Evolutionary conservation across 257 asterid species (phyloP), one percentile per base, ranked within the genome.

Genomic region (Cinchona pubescens): DNA sequence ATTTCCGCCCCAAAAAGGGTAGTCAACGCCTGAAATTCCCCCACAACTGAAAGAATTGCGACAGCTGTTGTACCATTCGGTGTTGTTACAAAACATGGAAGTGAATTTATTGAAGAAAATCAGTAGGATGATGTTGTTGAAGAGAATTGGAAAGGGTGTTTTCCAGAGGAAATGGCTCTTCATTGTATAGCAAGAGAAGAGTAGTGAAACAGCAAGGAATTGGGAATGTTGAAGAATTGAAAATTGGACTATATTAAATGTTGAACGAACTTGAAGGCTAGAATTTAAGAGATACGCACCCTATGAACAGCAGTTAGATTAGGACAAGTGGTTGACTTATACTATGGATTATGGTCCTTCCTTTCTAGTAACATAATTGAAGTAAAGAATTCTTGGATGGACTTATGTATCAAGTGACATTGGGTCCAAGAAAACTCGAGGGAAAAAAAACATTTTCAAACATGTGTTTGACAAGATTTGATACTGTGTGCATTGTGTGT

Each of bases 1-100:
- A 66, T 72, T 64, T 45, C 83, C 82, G 56, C 92, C 93, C 79
- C 87, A 87, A 72, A 88, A 88, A 5, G 93, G 96, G 78, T 83
- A 90, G 35, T 63, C 83, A 37, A 83, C 63, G 19, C 79, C 80
- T 13, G 79, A 34, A 82, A 87, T 66, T 14, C 55, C 67, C 7
- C 92, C 94, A 68, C 94, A 90, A 75, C 46, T 75, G 86, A 85
- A 87, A 10, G 35, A 49, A 51, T 56, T 73, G 55, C 77, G 78
- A 32, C 96, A 88, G 32, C 60, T 81, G 0, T 69, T 56, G 82
- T 77, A 83, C 68, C 42, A 64, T 8, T 72, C 46, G 1, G 74
- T 77, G 16, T 64, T 53, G 49, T 64, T 48, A 19, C 73, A 42
- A 21, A 43, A 76, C 48, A 38, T 23, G 34, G 62, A 37, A 69